These are phyloP conservation scores for Triticum timopheevii DNA, from an alignment of 176 grass and related monocot species.

Conservation along the genomic window DNA sequence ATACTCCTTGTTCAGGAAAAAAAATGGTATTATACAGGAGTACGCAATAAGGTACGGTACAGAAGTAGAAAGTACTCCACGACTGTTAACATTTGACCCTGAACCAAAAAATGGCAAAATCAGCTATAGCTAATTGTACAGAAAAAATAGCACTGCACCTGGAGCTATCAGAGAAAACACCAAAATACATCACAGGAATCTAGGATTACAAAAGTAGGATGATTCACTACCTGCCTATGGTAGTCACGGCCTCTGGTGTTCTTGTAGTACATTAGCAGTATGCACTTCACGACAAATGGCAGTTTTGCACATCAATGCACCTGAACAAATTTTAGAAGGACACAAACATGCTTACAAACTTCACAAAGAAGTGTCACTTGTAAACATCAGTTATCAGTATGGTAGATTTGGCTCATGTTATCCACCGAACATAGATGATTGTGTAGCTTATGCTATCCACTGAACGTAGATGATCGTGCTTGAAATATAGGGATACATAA, in stretches of 20 bases:
- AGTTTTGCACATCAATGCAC: slow-evolving; percentile 78
- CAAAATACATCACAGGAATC: slow-evolving; percentile 11
- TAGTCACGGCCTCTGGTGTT: slow-evolving; percentile 75
- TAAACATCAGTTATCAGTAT: background rate
- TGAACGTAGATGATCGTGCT: background rate
- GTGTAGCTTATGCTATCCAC: background rate
- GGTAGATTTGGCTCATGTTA: background rate
- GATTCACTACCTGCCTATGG: slow-evolving; percentile 60
- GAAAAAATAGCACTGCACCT: background rate
- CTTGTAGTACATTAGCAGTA: slow-evolving; percentile 87
- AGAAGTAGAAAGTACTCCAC: too few species aligned
- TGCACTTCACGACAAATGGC: slow-evolving; percentile 82
- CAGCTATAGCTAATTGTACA: slow-evolving; percentile 4
- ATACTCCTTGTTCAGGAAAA: too few species aligned
- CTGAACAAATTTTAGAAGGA: slow-evolving; percentile 38
- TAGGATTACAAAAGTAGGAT: background rate
- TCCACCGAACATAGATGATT: too few species aligned
- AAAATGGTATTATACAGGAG: too few species aligned
- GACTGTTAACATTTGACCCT: too few species aligned
- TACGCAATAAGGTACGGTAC: too few species aligned
- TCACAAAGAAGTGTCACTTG: background rate
- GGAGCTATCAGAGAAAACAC: slow-evolving; percentile 9
- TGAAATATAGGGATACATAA: background rate
- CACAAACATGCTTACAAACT: background rate
- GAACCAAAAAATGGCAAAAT: background rate